Conservation (phyloP, 148 eudicot species). For the Oxyria digyna region DNA sequence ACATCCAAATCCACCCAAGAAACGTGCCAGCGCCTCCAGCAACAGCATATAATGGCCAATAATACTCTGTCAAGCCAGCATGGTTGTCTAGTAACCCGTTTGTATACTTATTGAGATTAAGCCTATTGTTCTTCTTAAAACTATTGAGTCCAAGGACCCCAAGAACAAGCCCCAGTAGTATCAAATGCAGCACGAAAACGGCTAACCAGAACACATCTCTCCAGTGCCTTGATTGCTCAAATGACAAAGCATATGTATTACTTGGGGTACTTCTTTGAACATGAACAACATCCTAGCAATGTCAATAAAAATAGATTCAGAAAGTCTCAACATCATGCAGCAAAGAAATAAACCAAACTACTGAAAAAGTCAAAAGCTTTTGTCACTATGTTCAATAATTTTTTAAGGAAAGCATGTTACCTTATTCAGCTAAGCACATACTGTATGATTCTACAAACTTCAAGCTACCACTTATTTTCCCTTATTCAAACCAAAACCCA, state of each 20-base stretch:
- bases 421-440: neutral
- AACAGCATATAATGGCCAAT: conserved; percentile 88
- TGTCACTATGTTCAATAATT: neutral
- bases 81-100: conserved; percentile 37
- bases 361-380: neutral
- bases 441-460: neutral
- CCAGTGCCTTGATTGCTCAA: conserved; percentile 71
- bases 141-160: conserved; percentile 78
- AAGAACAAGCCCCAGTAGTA: conserved; percentile 45
- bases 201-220: conserved; percentile 82
- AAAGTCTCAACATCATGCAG: neutral
- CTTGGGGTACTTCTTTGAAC: conserved; percentile 24
- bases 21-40: conserved; percentile 78
- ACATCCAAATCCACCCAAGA: conserved; percentile 82
- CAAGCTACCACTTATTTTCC: neutral
- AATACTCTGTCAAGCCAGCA: conserved; percentile 73
- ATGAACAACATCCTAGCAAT: conserved; percentile 37
- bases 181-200: conserved; percentile 58
- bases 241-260: conserved; percentile 32
- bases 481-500: neutral
- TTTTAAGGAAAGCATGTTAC: neutral
- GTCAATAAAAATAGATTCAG: conserved; percentile 8
- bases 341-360: neutral
- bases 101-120: conserved; percentile 64
- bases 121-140: conserved; percentile 62